phyloP scores from a whole-genome alignment of 2,329 filamentous ascomycete genomes.

The Alternaria tenuissima region DNA sequence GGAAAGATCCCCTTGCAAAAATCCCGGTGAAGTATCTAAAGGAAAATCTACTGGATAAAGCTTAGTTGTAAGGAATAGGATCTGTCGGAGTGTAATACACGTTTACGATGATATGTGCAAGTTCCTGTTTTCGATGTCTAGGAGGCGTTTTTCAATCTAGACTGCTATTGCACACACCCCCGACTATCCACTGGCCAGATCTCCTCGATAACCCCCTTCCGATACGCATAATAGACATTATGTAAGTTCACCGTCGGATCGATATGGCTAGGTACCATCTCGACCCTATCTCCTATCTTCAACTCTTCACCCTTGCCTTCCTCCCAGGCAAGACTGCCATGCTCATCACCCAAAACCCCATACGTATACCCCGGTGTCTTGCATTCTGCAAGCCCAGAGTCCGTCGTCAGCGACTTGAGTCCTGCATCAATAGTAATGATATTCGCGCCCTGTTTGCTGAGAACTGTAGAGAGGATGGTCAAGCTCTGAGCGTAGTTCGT shows the following conservation, averaged over 20 bases:
- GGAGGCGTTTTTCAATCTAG: too few relatives aligned
- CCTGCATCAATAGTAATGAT: slow-evolving; percentile 60
- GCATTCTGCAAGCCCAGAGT: slow-evolving; percentile 61
- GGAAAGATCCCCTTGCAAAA: slow-evolving; percentile 25
- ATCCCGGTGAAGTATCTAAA: slow-evolving; percentile 16
- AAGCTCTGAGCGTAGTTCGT: slow-evolving; percentile 59
- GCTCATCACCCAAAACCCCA: slow-evolving; percentile 59
- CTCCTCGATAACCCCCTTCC: slow-evolving; percentile 59
- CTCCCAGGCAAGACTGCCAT: slow-evolving; percentile 58
- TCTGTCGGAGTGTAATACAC: neutral
- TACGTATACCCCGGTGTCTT: slow-evolving; percentile 55
- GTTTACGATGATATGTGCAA: neutral
- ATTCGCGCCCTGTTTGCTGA: slow-evolving; percentile 58
- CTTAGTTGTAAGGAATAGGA: neutral
- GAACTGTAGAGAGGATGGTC: slow-evolving; percentile 59
- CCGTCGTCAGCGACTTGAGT: slow-evolving; percentile 61
- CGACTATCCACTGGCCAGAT: slow-evolving; percentile 62
- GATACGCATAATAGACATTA: slow-evolving; percentile 61
- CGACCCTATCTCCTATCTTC: slow-evolving; percentile 57
- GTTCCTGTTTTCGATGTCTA: neutral
- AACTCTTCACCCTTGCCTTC: slow-evolving; percentile 49
- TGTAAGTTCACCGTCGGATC: slow-evolving; percentile 64
- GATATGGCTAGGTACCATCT: slow-evolving; percentile 65
- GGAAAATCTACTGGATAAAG: slow-evolving; percentile 15
- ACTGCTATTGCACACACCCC: slow-evolving; percentile 59